A percentile compares a stretch with the other conserved stretches of the same genome.
Evolutionary conservation across 768 basidiomycete species (phyloP).

Genomic region (Heimioporus sp.): DNA sequence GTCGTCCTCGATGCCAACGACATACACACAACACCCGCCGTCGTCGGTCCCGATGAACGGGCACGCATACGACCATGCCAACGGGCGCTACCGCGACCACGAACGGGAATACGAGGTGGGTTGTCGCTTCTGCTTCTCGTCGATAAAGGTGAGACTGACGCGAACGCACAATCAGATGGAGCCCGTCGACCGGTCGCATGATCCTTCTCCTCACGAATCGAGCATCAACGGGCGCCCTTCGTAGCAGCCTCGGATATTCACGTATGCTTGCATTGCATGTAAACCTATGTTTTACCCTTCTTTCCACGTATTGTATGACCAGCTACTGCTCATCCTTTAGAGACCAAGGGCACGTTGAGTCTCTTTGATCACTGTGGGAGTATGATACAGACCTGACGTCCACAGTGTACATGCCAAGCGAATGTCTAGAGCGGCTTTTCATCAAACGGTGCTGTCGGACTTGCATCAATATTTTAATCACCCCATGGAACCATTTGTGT

Average conservation of each 20-base stretch:
- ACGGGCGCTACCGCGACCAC: constrained; percentile 27
- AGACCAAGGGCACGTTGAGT: no score
- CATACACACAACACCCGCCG: constrained; percentile 11
- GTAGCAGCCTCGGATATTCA: constrained; percentile 4
- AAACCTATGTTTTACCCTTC: not conserved
- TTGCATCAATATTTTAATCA: constrained; percentile 50
- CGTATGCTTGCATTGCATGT: not conserved
- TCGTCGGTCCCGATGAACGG: constrained; percentile 22
- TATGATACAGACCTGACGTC: no score
- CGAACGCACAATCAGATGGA: constrained; percentile 3
- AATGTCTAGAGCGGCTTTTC: constrained; percentile 16
- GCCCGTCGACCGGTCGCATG: constrained; percentile 16
- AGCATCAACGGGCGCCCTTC: constrained; percentile 23
- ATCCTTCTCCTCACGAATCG: constrained; percentile 20
- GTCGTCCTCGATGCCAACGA: constrained; percentile 12
- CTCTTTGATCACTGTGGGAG: no score
- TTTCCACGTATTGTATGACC: constrained; percentile 3
- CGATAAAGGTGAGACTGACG: not conserved
- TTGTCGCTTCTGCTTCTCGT: not conserved
- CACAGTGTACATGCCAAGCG: no score
- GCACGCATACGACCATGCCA: constrained; percentile 18
- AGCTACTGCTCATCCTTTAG: no score
- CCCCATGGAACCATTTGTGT: constrained; percentile 69
- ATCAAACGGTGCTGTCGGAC: not conserved
- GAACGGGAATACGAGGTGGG: constrained; percentile 24